Evolutionary conservation across 2,329 filamentous ascomycete genomes (phyloP), one percentile per base, ranked within the genome.

Genomic region (Aspergillus viridinutans): DNA sequence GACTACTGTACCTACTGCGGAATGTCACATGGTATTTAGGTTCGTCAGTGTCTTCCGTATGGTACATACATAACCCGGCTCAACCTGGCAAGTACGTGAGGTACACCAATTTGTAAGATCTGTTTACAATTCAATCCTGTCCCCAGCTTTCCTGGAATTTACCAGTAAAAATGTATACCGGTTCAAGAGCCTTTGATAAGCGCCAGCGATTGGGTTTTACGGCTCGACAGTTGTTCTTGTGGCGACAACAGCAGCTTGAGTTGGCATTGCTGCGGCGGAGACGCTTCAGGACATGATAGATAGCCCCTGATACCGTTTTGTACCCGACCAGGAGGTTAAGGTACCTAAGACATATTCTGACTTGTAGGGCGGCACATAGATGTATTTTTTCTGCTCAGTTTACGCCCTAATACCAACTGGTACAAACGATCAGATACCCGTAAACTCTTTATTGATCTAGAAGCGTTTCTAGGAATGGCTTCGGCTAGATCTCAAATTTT

Each of bases 31-130:
- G 26, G 49, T 50, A 35, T 26, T 26, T 50, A 48, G 56, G 23
- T 25, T 65, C 60, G 47, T 61, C 58, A 29, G 57, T 50, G 50
- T 64, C 60, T 21, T 53, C 8, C 4, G 43, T 47, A 47, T 47
- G 43, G 23, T 47, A 47, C 8, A 20, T 26, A 47, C 6, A 8
- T 26, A 17, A 25, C 12, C 23, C 21, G 21, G 21, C 21, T 21
- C 23, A 4, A 23, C 20, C 10, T 23, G n/a, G 20, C 42, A 20
- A 14, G n/a, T 43, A 8, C 17, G 7, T 29, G n/a, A n/a, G 20
- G 3, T 4, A 20, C 20, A 21, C 5, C 14, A 6, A 17, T 7
- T 38, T 17, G 29, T 17, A 35, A 35, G 14, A 17, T 17, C 5
- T 5, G 32, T 17, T 38, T 17, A 38, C 6, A 7, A 38, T 38